Conservation (phyloP, 106 monocot species). For the Dioscorea dumetorum region DNA sequence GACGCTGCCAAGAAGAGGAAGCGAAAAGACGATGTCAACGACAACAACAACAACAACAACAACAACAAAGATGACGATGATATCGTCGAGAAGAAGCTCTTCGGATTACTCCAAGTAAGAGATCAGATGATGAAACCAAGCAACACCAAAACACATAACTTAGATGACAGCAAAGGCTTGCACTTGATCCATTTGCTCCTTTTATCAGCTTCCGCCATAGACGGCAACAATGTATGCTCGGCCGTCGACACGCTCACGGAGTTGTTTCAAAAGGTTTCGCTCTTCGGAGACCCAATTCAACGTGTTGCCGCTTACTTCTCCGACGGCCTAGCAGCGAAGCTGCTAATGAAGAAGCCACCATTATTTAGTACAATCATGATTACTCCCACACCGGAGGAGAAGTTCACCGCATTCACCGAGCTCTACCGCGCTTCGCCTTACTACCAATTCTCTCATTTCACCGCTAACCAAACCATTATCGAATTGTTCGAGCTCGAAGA, state of each 20-base stretch:
- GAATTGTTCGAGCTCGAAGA: constrained; percentile 46
- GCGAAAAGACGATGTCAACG: constrained; percentile 1
- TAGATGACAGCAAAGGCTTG: constrained; percentile 17
- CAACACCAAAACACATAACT: not conserved
- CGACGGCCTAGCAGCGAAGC: constrained; percentile 32
- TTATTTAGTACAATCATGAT: constrained; percentile 3
- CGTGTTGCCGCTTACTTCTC: constrained; percentile 48
- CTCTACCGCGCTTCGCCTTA: constrained; percentile 44
- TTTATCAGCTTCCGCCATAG: constrained; percentile 30
- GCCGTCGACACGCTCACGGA: constrained; percentile 27
- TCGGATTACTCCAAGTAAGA: constrained; percentile 22
- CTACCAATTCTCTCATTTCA: constrained; percentile 64
- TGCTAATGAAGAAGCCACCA: constrained; percentile 6
- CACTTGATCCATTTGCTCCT: constrained; percentile 43
- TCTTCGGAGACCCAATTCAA: constrained; percentile 44
- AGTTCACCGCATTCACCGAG: constrained; percentile 37
- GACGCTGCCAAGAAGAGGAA: constrained; percentile 21
- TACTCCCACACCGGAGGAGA: constrained; percentile 13
- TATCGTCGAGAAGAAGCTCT: constrained; percentile 3
- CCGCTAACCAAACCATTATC: constrained; percentile 57
- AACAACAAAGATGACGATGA: not conserved
- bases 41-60: not conserved
- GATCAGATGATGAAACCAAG: constrained; percentile 24
- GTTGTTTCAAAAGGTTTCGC: constrained; percentile 32
- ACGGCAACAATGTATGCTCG: constrained; percentile 8